These are phyloP conservation scores for Taphrina flavorubra DNA, from an alignment of 1,139 yeast genomes.

Conservation along the genomic window DNA sequence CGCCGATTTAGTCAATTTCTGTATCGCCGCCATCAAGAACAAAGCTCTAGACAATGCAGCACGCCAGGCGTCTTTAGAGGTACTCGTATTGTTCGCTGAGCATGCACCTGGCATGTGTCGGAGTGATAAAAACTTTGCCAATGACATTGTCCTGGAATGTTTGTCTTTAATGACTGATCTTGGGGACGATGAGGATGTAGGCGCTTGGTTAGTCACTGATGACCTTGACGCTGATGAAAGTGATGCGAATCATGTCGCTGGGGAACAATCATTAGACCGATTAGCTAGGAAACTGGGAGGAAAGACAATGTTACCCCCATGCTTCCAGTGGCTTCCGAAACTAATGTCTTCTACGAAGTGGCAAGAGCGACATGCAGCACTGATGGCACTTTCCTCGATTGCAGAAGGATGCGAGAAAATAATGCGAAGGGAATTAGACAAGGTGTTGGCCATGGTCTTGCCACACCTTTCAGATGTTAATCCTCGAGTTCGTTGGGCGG, in stretches of 20 bases:
- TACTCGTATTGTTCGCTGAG: conserved; percentile 87
- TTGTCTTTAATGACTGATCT: conserved; percentile 91
- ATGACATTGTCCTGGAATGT: conserved; percentile 72
- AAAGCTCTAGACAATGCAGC: conserved; percentile 78
- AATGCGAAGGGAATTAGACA: conserved; percentile 78
- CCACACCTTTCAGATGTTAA: conserved; percentile 84
- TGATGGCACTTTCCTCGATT: conserved; percentile 94
- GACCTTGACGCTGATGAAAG: conserved; percentile 80
- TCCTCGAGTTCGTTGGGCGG: conserved; percentile 94
- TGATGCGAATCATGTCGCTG: conserved; percentile 77
- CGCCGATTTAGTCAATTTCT: conserved; percentile 80
- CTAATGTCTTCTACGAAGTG: conserved; percentile 78
- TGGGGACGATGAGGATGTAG: conserved; percentile 70
- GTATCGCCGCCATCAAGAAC: conserved; percentile 79
- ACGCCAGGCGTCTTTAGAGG: conserved; percentile 84
- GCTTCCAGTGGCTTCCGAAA: conserved; percentile 82
- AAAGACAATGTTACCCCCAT: conserved; percentile 77
- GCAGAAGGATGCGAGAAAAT: conserved; percentile 97
- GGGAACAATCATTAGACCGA: conserved; percentile 91
- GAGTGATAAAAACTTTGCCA: conserved; percentile 72
- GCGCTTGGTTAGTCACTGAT: conserved; percentile 81
- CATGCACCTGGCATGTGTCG: conserved; percentile 96
- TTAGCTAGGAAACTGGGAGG: conserved; percentile 85
- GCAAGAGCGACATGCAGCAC: conserved; percentile 96
- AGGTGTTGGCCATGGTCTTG: conserved; percentile 77